phyloP scores from a whole-genome alignment of 2,329 filamentous ascomycete species.

The Aureobasidium subglaciale region DNA sequence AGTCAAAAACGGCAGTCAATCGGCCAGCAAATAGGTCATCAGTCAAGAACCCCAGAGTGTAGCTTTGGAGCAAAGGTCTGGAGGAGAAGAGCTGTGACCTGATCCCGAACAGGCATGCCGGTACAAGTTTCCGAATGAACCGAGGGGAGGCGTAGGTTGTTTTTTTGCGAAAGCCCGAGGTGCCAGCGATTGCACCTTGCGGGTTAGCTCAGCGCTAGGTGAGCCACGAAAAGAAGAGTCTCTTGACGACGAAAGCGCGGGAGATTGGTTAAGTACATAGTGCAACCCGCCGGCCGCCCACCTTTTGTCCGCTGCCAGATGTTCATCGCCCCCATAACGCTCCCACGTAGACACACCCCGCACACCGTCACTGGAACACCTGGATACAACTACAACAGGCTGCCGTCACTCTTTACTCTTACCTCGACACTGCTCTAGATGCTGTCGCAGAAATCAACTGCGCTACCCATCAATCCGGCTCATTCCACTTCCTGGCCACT shows the following conservation, averaged over 20 bases:
- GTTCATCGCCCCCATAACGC: slow-evolving; percentile 1
- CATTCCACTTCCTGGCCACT: not conserved
- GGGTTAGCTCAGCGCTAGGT: slow-evolving; percentile 13
- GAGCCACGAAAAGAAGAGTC: slow-evolving; percentile 11
- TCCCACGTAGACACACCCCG: slow-evolving; percentile 3
- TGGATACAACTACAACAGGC: not conserved
- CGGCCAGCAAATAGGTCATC: slow-evolving; percentile 3
- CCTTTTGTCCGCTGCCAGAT: slow-evolving; percentile 1
- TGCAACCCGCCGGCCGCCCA: slow-evolving; percentile 7
- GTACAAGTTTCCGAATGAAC: slow-evolving; percentile 5
- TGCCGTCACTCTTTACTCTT: not conserved
- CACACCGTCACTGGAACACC: not conserved
- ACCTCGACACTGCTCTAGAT: not conserved
- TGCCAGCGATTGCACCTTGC: slow-evolving; percentile 3
- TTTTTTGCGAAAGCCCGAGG: slow-evolving; percentile 7
- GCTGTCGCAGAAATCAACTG: slow-evolving; percentile 1
- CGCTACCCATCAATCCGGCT: not conserved
- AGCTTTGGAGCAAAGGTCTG: not conserved
- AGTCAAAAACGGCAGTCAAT: slow-evolving; percentile 4
- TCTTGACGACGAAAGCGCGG: slow-evolving; percentile 10
- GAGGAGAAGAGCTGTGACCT: not conserved
- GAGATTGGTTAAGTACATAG: slow-evolving; percentile 8
- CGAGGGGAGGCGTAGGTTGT: slow-evolving; percentile 5
- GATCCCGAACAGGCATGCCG: not conserved
- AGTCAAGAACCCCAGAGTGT: slow-evolving; percentile 3